A percentile compares a stretch with the other conserved stretches of the same genome.
Conservation (phyloP, 805 yeast genomes). For the Allodekkera sacchari region DNA sequence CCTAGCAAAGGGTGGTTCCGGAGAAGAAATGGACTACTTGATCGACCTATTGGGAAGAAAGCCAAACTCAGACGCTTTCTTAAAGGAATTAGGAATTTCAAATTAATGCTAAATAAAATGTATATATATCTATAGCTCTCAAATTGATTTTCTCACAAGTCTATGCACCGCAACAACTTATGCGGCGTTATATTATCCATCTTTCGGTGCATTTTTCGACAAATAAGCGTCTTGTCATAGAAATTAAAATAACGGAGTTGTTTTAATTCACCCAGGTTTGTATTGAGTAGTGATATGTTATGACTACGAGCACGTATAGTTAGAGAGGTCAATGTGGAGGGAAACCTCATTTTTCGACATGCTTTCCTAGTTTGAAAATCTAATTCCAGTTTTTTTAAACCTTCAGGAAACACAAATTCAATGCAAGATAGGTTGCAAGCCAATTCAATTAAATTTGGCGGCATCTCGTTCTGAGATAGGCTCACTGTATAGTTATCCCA, state of each 20-base stretch:
- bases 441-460: constrained; percentile 1
- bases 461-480: neutral
- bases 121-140: neutral
- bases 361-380: constrained; percentile 27
- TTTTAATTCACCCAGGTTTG: too few species aligned
- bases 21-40: constrained; percentile 59
- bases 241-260: too few species aligned
- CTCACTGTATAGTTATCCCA: constrained; percentile 3
- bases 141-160: neutral
- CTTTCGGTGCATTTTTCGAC: too few species aligned
- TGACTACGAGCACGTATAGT: neutral
- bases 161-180: neutral
- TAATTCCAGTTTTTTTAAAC: constrained; percentile 43
- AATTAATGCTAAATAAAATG: constrained; percentile 1
- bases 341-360: neutral
- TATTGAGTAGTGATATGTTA: too few species aligned
- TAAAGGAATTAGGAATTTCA: constrained; percentile 51
- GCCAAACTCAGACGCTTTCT: constrained; percentile 67
- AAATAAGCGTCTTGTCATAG: too few species aligned
- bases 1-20: constrained; percentile 63
- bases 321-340: neutral
- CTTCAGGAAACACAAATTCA: too few species aligned
- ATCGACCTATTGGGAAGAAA: constrained; percentile 64
- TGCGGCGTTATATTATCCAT: too few species aligned
- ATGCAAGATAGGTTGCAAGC: too few species aligned